Evolutionary conservation across 345 rosid genomes (phyloP), one percentile per base, ranked within the genome.

Genomic region (Dipteronia dyeriana): DNA sequence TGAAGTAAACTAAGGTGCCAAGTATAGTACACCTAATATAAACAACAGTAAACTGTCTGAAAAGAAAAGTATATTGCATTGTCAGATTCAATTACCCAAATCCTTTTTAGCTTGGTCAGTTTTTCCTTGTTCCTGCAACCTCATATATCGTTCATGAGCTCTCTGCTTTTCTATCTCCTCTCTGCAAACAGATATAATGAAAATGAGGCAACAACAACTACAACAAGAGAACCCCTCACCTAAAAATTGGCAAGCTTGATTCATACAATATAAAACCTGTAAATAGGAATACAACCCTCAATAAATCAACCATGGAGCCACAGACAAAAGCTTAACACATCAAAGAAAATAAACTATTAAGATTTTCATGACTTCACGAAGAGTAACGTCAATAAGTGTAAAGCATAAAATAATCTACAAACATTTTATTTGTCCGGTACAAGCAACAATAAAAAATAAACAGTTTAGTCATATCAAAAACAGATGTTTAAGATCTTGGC

Each of bases 121-220:
- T 88, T 96, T 96, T 64, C 99, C 99, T 78, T 96, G 99, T 81
- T 96, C 99, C 76, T 94, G 99, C 83, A 96, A 88, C 92, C 86
- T 93, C 98, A 95, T 95, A 85, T 91, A 94, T 54, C 97, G 92
- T 86, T 95, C 98, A 61, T 92, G 99, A 81, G 99, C 97, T 83
- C 85, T 88, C 82, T 94, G 97, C 83, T 96, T 96, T 86, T 96
- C 98, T 56, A 96, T 77, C 85, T 94, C 99, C 85, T 96, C 97
- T 80, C 99, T 96, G 86, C 72, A 81, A 47, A 76, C 34, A 76
- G 31, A 51, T 66, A 63, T 6, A 53, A 66, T 75, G 47, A 54
- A 66, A 14, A 25, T 63, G 49, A 53, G 43, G 31, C 31, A 51
- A 72, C 39, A 20, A 54, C 5, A n/a, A 68, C 45, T 41, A 41